Evolutionary conservation across 257 asterid species (phyloP).

Genomic region (Ballota nigra): DNA sequence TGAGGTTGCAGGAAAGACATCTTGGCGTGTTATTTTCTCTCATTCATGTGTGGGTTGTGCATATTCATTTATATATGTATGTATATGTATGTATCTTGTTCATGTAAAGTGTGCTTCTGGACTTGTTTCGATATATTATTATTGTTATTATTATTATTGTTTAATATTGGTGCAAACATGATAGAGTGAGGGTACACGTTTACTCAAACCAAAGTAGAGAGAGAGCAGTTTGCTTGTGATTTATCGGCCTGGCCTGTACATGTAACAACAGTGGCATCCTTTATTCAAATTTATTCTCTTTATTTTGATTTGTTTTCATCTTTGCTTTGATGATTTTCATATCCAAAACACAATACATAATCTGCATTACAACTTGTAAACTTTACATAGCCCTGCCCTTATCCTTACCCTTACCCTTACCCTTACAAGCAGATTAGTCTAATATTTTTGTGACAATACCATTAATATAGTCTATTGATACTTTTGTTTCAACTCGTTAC

Average conservation of each 20-base stretch:
- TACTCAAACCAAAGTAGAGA: background rate
- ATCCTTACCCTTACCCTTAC: too few species aligned
- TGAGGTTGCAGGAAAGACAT: conserved; percentile 6
- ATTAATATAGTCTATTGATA: too few species aligned
- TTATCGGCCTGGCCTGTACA: background rate
- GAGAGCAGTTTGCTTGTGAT: background rate
- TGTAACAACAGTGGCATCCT: background rate
- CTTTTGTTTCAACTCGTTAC: background rate
- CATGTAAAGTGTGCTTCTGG: conserved; percentile 33
- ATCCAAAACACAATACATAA: too few species aligned
- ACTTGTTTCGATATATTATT: background rate
- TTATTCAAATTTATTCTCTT: background rate
- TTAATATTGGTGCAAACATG: conserved; percentile 24
- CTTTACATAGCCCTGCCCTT: too few species aligned
- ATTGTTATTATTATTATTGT: background rate
- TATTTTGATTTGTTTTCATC: background rate
- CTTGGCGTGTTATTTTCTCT: conserved; percentile 20
- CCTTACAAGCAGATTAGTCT: too few species aligned
- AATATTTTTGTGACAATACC: too few species aligned
- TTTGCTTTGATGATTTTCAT: background rate
- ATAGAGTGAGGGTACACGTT: conserved; percentile 14
- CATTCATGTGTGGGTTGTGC: conserved; percentile 35
- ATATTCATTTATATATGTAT: conserved; percentile 16
- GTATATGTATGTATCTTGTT: conserved; percentile 17
- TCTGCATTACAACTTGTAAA: too few species aligned